These are phyloP conservation scores for Rhizophora mangle DNA, from an alignment of 345 rosid species.

Conservation along the genomic window DNA sequence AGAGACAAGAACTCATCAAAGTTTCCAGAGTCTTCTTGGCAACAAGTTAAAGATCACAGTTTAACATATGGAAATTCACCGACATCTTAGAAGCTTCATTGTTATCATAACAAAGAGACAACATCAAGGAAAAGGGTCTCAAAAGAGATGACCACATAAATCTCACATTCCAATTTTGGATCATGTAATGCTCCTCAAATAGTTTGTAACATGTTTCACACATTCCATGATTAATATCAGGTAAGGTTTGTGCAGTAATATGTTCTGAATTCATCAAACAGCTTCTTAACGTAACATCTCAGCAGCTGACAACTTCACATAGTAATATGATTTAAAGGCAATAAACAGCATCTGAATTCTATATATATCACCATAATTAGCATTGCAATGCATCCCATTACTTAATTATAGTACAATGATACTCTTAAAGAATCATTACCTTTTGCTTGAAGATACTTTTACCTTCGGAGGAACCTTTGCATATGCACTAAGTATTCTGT, in stretches of 20 bases:
- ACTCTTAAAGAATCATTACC: slow-evolving; percentile 7
- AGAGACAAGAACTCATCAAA: neutral
- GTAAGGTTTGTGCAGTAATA: too few relatives aligned
- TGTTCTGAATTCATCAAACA: neutral
- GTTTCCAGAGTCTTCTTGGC: too few relatives aligned
- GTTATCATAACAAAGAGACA: neutral
- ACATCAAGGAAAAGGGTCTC: neutral
- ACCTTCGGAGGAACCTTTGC: slow-evolving; percentile 57
- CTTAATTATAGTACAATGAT: neutral
- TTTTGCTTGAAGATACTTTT: slow-evolving; percentile 44
- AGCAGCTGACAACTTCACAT: neutral
- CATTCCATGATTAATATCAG: neutral
- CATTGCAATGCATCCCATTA: slow-evolving; percentile 1
- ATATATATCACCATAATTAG: neutral
- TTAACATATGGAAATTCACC: neutral
- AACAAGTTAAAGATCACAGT: neutral
- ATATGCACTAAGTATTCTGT: slow-evolving; percentile 58
- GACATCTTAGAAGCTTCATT: neutral
- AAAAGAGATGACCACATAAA: neutral
- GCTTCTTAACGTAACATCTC: too few relatives aligned
- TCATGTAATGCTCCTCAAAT: neutral
- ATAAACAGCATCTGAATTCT: neutral
- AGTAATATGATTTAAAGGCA: neutral
- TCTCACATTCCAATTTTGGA: neutral
- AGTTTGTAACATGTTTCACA: neutral